phyloP scores from a whole-genome alignment of 805 yeast species.

The Metschnikowia gelsemii region DNA sequence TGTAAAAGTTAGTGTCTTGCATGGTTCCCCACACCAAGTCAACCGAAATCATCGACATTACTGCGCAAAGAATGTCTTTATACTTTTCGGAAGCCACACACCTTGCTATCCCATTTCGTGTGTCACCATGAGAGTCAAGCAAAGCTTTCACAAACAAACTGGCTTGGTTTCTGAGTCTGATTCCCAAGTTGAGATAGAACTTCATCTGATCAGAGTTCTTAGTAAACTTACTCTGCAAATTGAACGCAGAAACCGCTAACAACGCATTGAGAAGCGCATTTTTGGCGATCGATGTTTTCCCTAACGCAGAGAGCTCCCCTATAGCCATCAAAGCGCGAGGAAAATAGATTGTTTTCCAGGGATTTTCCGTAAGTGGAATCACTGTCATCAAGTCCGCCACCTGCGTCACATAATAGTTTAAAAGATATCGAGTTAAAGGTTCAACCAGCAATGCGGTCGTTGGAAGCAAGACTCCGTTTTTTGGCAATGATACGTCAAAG shows the following conservation, averaged over 20 bases:
- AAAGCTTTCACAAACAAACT: slow-evolving; percentile 62
- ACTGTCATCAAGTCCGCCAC: slow-evolving; percentile 82
- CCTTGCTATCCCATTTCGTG: slow-evolving; percentile 46
- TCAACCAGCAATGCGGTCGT: slow-evolving; percentile 60
- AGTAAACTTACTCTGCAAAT: slow-evolving; percentile 68
- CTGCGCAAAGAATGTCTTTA: slow-evolving; percentile 80
- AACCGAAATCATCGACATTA: slow-evolving; percentile 81
- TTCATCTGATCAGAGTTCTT: slow-evolving; percentile 66
- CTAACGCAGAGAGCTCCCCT: slow-evolving; percentile 75
- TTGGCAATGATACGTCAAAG: slow-evolving; percentile 38
- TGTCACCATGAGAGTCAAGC: slow-evolving; percentile 33
- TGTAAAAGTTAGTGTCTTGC: slow-evolving; percentile 77
- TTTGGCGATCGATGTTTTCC: slow-evolving; percentile 71
- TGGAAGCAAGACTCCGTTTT: slow-evolving; percentile 41
- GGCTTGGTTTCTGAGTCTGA: slow-evolving; percentile 73
- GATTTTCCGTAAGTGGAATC: slow-evolving; percentile 68
- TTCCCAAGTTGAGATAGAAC: slow-evolving; percentile 69
- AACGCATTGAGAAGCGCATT: slow-evolving; percentile 77
- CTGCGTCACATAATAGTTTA: slow-evolving; percentile 68
- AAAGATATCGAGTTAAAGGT: slow-evolving; percentile 68
- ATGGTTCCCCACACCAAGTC: slow-evolving; percentile 90
- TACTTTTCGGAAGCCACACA: slow-evolving; percentile 58
- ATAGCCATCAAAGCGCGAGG: slow-evolving; percentile 80
- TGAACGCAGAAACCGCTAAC: slow-evolving; percentile 79
- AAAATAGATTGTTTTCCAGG: slow-evolving; percentile 85